Conservation (phyloP, 345 rosid species). For the Corymbia maculata region DNA sequence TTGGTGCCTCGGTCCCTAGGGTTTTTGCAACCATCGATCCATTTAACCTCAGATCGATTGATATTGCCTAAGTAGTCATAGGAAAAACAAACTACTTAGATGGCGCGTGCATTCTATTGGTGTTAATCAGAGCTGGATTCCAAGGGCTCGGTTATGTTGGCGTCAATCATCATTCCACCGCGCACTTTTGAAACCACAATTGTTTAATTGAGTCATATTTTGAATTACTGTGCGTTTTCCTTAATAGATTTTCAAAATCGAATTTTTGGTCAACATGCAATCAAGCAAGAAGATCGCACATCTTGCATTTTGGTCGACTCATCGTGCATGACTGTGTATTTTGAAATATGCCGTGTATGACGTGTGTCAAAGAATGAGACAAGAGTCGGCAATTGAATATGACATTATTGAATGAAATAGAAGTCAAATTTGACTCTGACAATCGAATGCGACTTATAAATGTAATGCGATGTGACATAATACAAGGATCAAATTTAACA, state of each 20-base stretch:
- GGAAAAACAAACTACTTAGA: background rate
- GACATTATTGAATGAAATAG: background rate
- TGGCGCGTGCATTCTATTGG: background rate
- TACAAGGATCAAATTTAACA: background rate
- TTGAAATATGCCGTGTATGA: background rate
- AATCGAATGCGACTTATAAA: background rate
- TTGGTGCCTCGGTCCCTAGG: background rate
- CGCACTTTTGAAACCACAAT: background rate
- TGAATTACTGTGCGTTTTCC: background rate
- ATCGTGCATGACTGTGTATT: background rate
- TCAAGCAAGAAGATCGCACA: background rate
- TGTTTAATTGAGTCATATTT: background rate
- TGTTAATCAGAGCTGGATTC: background rate
- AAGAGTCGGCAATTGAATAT: background rate
- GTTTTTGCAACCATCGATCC: too few relatives aligned
- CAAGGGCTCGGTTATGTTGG: background rate
- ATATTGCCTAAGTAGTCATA: background rate
- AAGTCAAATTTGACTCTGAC: background rate
- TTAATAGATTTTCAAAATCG: background rate
- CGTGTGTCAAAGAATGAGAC: background rate
- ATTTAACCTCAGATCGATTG: background rate
- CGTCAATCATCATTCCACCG: background rate
- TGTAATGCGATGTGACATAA: background rate
- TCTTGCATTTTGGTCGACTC: background rate
- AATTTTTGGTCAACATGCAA: background rate